Evolutionary conservation across 1,139 yeast genomes (phyloP), one percentile per base, ranked within the genome.

Genomic region (Lodderomyces jiufengensis): DNA sequence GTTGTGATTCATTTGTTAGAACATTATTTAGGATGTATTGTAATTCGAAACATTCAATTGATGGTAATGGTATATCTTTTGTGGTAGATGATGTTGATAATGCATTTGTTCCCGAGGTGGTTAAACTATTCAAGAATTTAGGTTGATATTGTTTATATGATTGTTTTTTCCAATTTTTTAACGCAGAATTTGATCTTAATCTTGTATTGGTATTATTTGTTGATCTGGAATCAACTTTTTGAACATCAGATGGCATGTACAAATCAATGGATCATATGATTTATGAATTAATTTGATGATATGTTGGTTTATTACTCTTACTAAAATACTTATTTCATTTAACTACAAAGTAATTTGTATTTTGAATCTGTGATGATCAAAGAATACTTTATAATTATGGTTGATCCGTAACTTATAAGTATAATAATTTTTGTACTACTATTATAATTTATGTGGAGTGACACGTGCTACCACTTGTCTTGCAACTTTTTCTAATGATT

Each of bases 31-130:
- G 47, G 15, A 74, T 66, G 34, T 53, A 51, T 37, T 59, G 63
- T 14, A 74, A 50, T 32, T 59, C 57, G 49, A 74, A 73, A 27
- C 57, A 50, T 9, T 66, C 70, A 4, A 68, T 49, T 2, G 65
- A 32, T 9, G 75, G 73, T 13, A 70, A 43, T 12, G 50, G 33
- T 8, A 42, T 35, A 40, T 39, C 3, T 50, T 39, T 44, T 33
- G 26, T 34, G 15, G 13, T 22, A 21, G 28, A 27, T 24, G 34
- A 12, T 9, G 35, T 29, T n/a, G 39, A 27, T 27, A 18, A 15
- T 30, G 13, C 29, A 8, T n/a, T 11, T 18, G 32, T 21, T 22
- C 24, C 27, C 29, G 23, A 18, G 20, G 20, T 18, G 7, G 5
- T 7, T 18, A 7, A 18, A 5, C 7, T 7, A 28, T 33, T 16